Base-by-base conservation (phyloP, 768 basidiomycete genomes). In the Lactarius deliciosus region DNA sequence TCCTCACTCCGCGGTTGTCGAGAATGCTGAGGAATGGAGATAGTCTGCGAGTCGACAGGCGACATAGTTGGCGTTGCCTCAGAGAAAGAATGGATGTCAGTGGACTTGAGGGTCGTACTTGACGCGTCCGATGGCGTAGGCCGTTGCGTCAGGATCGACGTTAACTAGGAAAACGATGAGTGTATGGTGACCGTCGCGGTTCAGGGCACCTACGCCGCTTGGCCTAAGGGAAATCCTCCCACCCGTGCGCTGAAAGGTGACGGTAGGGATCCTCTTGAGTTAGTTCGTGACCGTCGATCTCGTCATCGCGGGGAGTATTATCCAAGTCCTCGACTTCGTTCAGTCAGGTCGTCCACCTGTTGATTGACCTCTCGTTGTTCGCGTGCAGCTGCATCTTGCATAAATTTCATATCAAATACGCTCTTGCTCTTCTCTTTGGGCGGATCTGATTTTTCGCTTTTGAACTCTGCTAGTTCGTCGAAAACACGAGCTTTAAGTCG, bases 401-500 rank as follows among this genome's bases (percentile, higher is more conserved):
- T 99, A 77, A 98, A 99, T 78, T 97, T 98, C 97, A 98, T 98
- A 69, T 86, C 83, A 75, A 97, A 91, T 11, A 98, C 83, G 67
- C 91, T 86, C 77, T 89, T 91, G 58, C 80, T 77, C 73, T 78
- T 77, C 25, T 75, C 78, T 28, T 32, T 70, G 56, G 69, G 65
- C 16, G 69, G 73, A 18, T 18, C 56, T 3, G 56, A 40, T 11
- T 61, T 61, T 3, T 66, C 65, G 38, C 30, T 30, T 50, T 66
- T 57, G 22, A 66, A 57, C 16, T 64, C 55, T 8, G 63, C 70
- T 36, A 71, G 73, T 3, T 68, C 69, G 7, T 73, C 74, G 15
- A 75, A 66, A 30, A 13, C 65, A n/a, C 40, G 65, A 50, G 61
- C 75, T 11, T 76, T 71, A 20, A 72, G 66, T 18, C 74, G 81